These are phyloP conservation scores for Rosa lucieae DNA, from an alignment of 306 rosid genomes.

Conservation along the genomic window DNA sequence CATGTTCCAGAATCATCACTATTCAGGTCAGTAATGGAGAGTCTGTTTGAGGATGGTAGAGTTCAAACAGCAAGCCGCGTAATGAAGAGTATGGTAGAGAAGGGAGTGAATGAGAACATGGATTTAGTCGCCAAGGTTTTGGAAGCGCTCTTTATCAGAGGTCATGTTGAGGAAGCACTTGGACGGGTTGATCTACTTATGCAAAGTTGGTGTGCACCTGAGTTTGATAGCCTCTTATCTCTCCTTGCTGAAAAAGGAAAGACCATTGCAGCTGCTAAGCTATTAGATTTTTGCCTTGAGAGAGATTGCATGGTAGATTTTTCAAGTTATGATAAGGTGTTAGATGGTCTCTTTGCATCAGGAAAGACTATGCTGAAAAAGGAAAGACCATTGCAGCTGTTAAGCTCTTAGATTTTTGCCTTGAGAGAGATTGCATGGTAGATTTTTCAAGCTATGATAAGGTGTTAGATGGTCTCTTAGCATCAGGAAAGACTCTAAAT, in stretches of 20 bases:
- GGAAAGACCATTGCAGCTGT: slow-evolving; percentile 87
- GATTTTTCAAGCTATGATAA: slow-evolving; percentile 71
- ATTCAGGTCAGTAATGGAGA: slow-evolving; percentile 67
- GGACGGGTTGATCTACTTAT: slow-evolving; percentile 75
- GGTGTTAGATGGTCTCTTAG: slow-evolving; percentile 75
- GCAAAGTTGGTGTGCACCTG: slow-evolving; percentile 54
- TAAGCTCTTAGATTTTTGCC: slow-evolving; percentile 78
- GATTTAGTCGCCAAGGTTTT: slow-evolving; percentile 79
- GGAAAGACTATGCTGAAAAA: slow-evolving; percentile 83
- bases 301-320: slow-evolving; percentile 56
- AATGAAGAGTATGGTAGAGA: slow-evolving; percentile 88
- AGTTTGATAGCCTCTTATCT: slow-evolving; percentile 59
- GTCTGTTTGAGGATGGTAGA: slow-evolving; percentile 82
- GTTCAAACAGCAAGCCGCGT: slow-evolving; percentile 95
- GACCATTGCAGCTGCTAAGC: slow-evolving; percentile 83
- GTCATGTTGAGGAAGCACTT: slow-evolving; percentile 89
- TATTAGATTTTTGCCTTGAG: slow-evolving; percentile 81
- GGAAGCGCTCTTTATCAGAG: slow-evolving; percentile 85
- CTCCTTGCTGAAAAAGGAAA: slow-evolving; percentile 77
- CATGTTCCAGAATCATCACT: slow-evolving; percentile 66
- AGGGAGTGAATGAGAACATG: slow-evolving; percentile 76
- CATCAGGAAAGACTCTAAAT: slow-evolving; percentile 80
- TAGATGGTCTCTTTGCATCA: slow-evolving; percentile 66
- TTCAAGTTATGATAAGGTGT: slow-evolving; percentile 75
- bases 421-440: slow-evolving; percentile 61